These are phyloP conservation scores for Harringtonia aguacate DNA, from an alignment of 2,329 filamentous ascomycete genomes.

Conservation along the genomic window DNA sequence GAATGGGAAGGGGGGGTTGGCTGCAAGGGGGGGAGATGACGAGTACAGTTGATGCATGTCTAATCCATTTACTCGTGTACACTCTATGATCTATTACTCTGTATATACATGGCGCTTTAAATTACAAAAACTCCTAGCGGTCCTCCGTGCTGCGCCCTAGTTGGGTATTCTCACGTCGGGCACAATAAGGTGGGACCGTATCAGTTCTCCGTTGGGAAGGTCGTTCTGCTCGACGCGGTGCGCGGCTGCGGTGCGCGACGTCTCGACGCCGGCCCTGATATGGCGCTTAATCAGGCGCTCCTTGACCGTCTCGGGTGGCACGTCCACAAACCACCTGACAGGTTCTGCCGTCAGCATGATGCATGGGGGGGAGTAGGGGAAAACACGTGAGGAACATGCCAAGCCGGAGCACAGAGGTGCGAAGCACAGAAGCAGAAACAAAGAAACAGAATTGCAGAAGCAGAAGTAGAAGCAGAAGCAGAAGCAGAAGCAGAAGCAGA, in stretches of 20 bases:
- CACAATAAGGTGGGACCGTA: conserved; percentile 24
- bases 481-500: not conserved
- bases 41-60: no score
- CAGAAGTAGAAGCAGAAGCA: no score
- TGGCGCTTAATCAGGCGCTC: conserved; percentile 63
- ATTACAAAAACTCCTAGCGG: no score
- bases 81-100: no score
- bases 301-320: conserved; percentile 63
- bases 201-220: conserved; percentile 72
- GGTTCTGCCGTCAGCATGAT: not conserved
- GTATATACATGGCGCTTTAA: no score
- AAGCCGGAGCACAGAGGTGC: no score
- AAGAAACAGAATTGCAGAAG: no score
- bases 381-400: not conserved
- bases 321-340: conserved; percentile 64
- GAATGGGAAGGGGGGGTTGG: no score
- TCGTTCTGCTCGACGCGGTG: conserved; percentile 74
- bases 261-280: conserved; percentile 67
- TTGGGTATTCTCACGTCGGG: not conserved
- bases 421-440: no score
- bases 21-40: no score
- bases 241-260: conserved; percentile 56
- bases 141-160: not conserved
- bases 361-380: not conserved
- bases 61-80: no score